Percentiles rank a stretch among this genome's conserved stretches.
Conservation (phyloP, 176 grass and related monocot genomes). For the Typha latifolia region DNA sequence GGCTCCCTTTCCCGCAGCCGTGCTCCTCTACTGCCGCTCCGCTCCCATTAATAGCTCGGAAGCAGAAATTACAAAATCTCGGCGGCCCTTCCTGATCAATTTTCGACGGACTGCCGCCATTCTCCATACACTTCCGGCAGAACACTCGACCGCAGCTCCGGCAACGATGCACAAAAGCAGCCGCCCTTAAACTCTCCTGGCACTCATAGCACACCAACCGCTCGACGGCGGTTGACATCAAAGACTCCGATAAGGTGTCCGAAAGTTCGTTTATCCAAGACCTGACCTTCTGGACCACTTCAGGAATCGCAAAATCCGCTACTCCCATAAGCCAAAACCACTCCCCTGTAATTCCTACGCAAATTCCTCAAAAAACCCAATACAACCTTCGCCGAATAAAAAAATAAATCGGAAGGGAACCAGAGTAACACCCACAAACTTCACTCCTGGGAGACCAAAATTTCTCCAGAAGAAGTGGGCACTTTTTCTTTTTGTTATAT, state of each 20-base stretch:
- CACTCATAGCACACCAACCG: constrained; percentile 31
- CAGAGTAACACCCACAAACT: not conserved
- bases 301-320: constrained; percentile 39
- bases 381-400: not conserved
- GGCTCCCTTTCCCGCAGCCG: not conserved
- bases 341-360: constrained; percentile 14
- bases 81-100: not conserved
- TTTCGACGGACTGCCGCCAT: not conserved
- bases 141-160: constrained; percentile 12
- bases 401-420: not conserved
- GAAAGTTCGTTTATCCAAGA: constrained; percentile 35
- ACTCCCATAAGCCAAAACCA: constrained; percentile 55
- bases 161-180: not conserved
- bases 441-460: constrained; percentile 26
- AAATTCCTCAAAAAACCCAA: not conserved
- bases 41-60: not conserved
- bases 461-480: constrained; percentile 18
- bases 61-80: constrained; percentile 2
- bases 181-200: not conserved
- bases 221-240: constrained; percentile 17
- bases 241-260: constrained; percentile 17
- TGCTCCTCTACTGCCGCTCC: not conserved
- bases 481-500: constrained; percentile 1
- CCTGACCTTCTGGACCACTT: constrained; percentile 45
- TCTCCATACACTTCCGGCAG: constrained; percentile 14